Conservation (phyloP, 345 rosid genomes). For the Salix udensis region DNA sequence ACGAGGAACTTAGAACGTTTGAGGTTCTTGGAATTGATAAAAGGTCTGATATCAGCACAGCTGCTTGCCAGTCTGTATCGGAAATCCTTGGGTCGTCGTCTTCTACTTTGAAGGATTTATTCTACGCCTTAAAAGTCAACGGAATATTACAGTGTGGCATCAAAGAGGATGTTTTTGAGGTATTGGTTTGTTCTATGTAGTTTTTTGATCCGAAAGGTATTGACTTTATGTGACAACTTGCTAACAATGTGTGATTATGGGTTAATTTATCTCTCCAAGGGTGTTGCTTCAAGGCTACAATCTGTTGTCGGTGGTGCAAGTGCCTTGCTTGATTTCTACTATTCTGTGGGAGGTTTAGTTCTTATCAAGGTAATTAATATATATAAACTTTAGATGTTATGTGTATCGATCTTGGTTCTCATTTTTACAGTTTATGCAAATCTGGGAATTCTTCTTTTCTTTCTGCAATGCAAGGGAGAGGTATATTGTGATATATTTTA, state of each 20-base stretch:
- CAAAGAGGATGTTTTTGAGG: slow-evolving; percentile 51
- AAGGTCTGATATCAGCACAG: slow-evolving; percentile 43
- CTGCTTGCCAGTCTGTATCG: slow-evolving; percentile 46
- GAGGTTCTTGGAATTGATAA: slow-evolving; percentile 66
- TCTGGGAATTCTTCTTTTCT: background rate
- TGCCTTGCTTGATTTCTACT: slow-evolving; percentile 68
- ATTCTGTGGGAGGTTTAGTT: slow-evolving; percentile 65
- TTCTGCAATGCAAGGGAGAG: background rate
- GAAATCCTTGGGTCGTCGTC: slow-evolving; percentile 54
- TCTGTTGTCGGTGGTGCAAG: slow-evolving; percentile 54
- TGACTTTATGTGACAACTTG: background rate
- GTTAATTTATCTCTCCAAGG: slow-evolving; percentile 36
- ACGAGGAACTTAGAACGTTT: slow-evolving; percentile 71
- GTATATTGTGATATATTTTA: background rate
- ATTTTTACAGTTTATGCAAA: background rate
- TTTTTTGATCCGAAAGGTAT: background rate
- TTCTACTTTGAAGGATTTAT: slow-evolving; percentile 57
- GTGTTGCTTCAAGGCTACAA: slow-evolving; percentile 56
- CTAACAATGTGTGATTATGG: background rate
- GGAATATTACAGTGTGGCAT: slow-evolving; percentile 57
- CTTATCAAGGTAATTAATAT: slow-evolving; percentile 67
- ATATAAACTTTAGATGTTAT: background rate
- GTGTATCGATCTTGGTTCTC: background rate
- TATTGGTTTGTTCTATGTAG: slow-evolving; percentile 20
- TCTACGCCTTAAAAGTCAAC: slow-evolving; percentile 64